phyloP scores from a whole-genome alignment of 169 alveolate species.

The Haemoproteus tartakovskyi region DNA sequence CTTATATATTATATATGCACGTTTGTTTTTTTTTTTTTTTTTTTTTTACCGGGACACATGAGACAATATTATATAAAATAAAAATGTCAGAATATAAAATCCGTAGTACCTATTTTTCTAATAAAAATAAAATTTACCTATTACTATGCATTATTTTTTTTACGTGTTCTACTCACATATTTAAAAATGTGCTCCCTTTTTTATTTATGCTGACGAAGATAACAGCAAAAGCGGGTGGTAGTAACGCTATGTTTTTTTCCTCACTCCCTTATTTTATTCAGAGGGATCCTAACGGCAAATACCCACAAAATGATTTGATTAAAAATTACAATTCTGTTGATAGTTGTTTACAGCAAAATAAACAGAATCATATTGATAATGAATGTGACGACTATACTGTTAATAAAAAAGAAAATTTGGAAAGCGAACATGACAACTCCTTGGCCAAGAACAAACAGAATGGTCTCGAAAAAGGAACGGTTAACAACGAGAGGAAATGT shows the following conservation, averaged over 20 bases:
- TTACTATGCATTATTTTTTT: conserved; percentile 43
- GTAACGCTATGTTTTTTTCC: not conserved
- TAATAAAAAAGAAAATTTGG: not conserved
- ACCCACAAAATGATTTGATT: not conserved
- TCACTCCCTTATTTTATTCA: not conserved
- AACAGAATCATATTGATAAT: not conserved
- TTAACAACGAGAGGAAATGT: too few species aligned
- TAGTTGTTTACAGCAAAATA: not conserved
- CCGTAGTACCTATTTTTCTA: conserved; percentile 25
- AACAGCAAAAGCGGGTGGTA: not conserved
- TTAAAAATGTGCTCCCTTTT: conserved; percentile 50
- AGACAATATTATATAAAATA: too few species aligned
- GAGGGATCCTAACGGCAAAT: not conserved
- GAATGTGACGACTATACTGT: not conserved
- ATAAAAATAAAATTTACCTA: conserved; percentile 7
- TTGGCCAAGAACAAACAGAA: too few species aligned
- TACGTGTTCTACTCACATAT: conserved; percentile 54
- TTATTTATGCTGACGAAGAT: conserved; percentile 44
- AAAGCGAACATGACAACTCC: too few species aligned
- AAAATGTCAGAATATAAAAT: conserved; percentile 58
- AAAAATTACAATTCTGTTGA: too few species aligned
- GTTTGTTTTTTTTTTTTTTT: too few species aligned
- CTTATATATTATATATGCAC: too few species aligned
- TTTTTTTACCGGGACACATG: too few species aligned
- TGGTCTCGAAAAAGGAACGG: too few species aligned